Conservation (phyloP, 768 basidiomycete genomes). For the Boletus vermiculosoides region DNA sequence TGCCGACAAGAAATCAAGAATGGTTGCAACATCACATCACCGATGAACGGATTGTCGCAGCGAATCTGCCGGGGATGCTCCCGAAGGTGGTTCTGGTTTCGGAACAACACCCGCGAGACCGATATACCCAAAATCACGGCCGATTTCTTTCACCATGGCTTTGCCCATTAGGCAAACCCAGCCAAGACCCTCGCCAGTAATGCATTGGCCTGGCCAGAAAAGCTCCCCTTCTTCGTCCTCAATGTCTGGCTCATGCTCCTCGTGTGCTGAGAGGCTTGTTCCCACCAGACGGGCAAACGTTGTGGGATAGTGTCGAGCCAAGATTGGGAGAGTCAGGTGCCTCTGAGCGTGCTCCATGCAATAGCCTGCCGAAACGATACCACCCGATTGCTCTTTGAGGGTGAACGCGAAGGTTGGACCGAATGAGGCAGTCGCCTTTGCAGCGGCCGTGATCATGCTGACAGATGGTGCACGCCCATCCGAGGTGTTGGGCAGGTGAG, state of each 20-base stretch:
- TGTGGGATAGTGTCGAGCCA: conserved; percentile 70
- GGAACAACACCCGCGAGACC: conserved; percentile 73
- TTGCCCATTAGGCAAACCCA: conserved; percentile 89
- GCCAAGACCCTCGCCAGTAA: conserved; percentile 74
- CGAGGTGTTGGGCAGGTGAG: conserved; percentile 28
- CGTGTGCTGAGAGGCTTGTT: conserved; percentile 56
- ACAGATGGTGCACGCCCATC: conserved; percentile 31
- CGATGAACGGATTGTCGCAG: conserved; percentile 34
- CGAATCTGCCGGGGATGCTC: conserved; percentile 31
- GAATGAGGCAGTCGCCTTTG: conserved; percentile 30
- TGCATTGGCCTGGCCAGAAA: conserved; percentile 77
- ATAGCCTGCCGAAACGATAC: conserved; percentile 43
- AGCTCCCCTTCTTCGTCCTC: conserved; percentile 85
- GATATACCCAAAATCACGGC: conserved; percentile 69
- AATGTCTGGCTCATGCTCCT: conserved; percentile 79
- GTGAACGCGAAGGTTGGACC: conserved; percentile 26
- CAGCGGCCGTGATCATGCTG: conserved; percentile 31
- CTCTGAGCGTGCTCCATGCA: conserved; percentile 49
- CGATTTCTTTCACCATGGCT: conserved; percentile 83
- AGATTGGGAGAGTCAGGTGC: conserved; percentile 60
- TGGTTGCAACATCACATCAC: conserved; percentile 17
- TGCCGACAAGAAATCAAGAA: conserved; percentile 32
- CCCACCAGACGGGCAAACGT: conserved; percentile 75
- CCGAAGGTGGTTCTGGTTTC: conserved; percentile 50
- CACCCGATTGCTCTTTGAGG: conserved; percentile 31